Conservation (phyloP, 768 basidiomycete genomes). For the Phaeolepiota aurea region DNA sequence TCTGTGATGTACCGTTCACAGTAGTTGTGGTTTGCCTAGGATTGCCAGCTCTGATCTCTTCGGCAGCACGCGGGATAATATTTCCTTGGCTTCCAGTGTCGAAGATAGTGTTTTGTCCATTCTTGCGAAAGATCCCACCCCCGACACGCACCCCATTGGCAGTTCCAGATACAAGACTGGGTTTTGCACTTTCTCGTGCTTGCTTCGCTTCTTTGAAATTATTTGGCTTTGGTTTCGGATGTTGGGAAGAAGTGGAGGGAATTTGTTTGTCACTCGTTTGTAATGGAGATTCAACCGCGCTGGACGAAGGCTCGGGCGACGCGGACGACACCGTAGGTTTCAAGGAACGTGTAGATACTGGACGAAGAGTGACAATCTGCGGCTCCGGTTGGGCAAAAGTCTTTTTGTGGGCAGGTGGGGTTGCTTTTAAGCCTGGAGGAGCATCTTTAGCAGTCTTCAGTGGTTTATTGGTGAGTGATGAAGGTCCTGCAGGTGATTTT, state of each 20-base stretch:
- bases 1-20: background rate
- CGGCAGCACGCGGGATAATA: background rate
- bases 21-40: background rate
- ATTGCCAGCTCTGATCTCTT: background rate
- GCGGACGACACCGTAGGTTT: conserved; percentile 11
- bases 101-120: conserved; percentile 56
- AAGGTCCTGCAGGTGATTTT: background rate
- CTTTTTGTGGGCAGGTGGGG: conserved; percentile 2
- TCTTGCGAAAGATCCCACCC: conserved; percentile 65
- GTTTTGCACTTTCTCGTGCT: conserved; percentile 37
- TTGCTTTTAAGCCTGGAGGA: background rate
- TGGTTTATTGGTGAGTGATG: background rate
- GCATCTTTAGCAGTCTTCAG: background rate
- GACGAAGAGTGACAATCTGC: conserved; percentile 10
- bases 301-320: conserved; percentile 2
- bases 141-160: conserved; percentile 31
- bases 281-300: conserved; percentile 2
- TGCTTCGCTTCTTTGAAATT: conserved; percentile 56
- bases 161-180: conserved; percentile 13
- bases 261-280: conserved; percentile 5
- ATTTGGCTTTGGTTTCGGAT: conserved; percentile 11
- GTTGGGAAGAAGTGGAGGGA: conserved; percentile 8
- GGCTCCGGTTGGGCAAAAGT: no score
- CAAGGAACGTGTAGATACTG: conserved; percentile 17
- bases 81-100: conserved; percentile 7